These are phyloP conservation scores for Chaetoceros muelleri DNA, from an alignment of 108 stramenopile genomes.

Conservation along the genomic window DNA sequence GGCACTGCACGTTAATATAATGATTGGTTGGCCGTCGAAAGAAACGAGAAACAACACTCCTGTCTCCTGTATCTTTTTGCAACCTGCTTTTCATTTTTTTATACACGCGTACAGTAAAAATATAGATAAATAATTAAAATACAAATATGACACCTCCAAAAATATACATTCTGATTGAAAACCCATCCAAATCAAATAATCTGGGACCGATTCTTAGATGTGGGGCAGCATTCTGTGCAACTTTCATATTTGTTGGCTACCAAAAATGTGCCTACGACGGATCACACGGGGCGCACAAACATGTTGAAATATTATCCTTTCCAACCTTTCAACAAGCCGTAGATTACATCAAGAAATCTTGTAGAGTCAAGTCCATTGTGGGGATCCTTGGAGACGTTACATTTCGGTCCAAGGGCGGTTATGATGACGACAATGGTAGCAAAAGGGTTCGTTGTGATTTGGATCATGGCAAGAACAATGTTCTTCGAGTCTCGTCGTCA, in stretches of 20 bases:
- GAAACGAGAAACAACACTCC: too few species aligned
- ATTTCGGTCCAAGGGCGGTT: slow-evolving; percentile 4
- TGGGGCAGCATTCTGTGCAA: slow-evolving; percentile 62
- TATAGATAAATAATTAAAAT: too few species aligned
- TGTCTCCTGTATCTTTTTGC: too few species aligned
- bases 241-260: slow-evolving; percentile 57
- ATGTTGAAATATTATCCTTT: slow-evolving; percentile 59
- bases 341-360: background rate
- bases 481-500: background rate
- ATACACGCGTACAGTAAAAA: too few species aligned
- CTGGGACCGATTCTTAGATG: slow-evolving; percentile 73
- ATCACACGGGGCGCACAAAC: slow-evolving; percentile 60
- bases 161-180: slow-evolving; percentile 56
- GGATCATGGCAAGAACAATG: background rate
- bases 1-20: too few species aligned
- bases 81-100: too few species aligned
- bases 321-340: slow-evolving; percentile 41
- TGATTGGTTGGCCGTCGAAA: too few species aligned
- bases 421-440: background rate
- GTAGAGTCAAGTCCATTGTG: slow-evolving; percentile 12
- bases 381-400: slow-evolving; percentile 26
- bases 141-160: slow-evolving; percentile 6
- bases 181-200: slow-evolving; percentile 65
- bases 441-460: background rate
- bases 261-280: slow-evolving; percentile 55